Conservation (phyloP, 139 green algal genomes). For the Chlorella sp. region DNA sequence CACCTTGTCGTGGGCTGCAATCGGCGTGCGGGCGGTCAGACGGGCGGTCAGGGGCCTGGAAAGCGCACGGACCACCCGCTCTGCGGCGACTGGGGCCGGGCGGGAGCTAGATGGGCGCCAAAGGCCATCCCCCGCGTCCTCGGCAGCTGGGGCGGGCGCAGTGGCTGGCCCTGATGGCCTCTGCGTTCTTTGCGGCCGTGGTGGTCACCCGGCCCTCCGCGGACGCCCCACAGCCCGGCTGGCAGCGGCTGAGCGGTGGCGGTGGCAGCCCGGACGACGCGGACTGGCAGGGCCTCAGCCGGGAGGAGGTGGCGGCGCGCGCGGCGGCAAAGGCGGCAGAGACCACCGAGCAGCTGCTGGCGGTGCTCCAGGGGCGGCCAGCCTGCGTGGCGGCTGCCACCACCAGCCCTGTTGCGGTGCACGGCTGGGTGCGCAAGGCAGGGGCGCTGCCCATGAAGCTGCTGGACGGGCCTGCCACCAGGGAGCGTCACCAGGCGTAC, state of each 20-base stretch:
- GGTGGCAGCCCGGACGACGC: too few relatives aligned
- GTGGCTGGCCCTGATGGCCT: slow-evolving; percentile 7
- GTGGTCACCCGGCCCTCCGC: neutral
- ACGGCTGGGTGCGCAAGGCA: slow-evolving; percentile 6
- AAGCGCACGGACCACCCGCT: too few relatives aligned
- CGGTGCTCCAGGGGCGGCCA: neutral
- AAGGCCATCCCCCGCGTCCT: neutral
- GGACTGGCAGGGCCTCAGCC: too few relatives aligned
- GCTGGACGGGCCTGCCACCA: slow-evolving; percentile 18
- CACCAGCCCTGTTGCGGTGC: neutral
- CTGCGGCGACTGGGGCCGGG: neutral
- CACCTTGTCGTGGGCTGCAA: too few relatives aligned
- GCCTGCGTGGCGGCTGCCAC: neutral
- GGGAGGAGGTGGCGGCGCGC: too few relatives aligned
- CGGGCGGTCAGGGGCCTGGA: too few relatives aligned
- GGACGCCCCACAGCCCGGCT: too few relatives aligned
- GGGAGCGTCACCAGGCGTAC: slow-evolving; percentile 12
- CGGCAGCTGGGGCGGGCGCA: neutral
- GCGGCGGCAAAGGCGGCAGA: neutral
- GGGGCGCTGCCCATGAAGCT: slow-evolving; percentile 17
- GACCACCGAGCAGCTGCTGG: neutral
- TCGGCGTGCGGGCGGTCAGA: too few relatives aligned
- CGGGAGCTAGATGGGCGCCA: neutral
- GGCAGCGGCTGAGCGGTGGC: too few relatives aligned
- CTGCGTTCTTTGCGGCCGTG: neutral